A percentile compares a stretch with the other conserved stretches of the same genome.
phyloP scores from a whole-genome alignment of 352 stramenopile species.

The Phytophthora cactorum region DNA sequence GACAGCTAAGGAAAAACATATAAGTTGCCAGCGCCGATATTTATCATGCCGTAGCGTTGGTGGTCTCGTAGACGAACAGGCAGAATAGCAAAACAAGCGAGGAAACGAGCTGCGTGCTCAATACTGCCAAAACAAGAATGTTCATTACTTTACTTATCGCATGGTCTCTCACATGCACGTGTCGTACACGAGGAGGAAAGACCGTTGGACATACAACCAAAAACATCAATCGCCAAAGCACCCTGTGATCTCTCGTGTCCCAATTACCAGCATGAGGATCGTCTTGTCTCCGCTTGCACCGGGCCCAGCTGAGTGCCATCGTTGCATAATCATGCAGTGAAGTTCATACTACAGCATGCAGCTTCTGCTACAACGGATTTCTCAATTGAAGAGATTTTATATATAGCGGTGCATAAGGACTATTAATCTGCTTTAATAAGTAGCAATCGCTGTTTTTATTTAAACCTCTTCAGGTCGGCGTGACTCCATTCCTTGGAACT shows the following conservation, averaged over 20 bases:
- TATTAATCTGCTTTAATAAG: too few species aligned
- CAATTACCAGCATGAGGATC: background rate
- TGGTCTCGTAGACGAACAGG: background rate
- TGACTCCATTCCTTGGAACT: too few species aligned
- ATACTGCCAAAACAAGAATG: background rate
- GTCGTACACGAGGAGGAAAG: constrained; percentile 1
- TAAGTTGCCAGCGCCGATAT: background rate
- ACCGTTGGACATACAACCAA: background rate
- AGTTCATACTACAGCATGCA: background rate
- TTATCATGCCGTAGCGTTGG: background rate
- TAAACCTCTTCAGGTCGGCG: too few species aligned
- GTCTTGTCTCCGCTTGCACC: background rate
- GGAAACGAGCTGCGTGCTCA: background rate
- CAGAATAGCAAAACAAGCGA: background rate
- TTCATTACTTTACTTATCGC: background rate
- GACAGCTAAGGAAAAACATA: background rate
- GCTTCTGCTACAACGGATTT: background rate
- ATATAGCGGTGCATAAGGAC: too few species aligned
- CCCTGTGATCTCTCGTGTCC: background rate
- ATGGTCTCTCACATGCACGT: background rate
- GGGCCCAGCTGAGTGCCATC: constrained; percentile 1
- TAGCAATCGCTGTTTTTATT: too few species aligned
- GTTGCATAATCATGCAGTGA: background rate
- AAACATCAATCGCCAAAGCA: background rate
- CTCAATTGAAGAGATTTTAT: too few species aligned